Base-by-base conservation (phyloP, 768 basidiomycete genomes). In the Termitomyces sp. region DNA sequence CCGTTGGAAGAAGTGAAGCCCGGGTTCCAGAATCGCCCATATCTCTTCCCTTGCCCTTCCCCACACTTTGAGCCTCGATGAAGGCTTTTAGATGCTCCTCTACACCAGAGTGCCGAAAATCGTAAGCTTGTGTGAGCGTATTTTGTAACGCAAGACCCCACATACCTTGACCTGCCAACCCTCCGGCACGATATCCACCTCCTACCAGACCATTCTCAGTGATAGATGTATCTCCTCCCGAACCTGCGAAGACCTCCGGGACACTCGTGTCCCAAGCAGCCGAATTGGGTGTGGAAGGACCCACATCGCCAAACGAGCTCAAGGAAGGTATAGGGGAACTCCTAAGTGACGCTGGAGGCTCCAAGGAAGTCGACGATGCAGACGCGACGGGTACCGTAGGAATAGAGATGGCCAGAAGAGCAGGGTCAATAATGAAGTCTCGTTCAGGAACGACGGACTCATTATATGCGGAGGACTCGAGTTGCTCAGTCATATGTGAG, bases 241-340 rank as follows among this genome's bases (percentile, higher is more conserved):
- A 35, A 32, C 54, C 63, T 39, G 42, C 63, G 63, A 66, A 68
- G 9, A 79, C 65, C 48, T 76, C 76, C 7, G 76, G 76, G 40
- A 64, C 58, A 16, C 69, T 69, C 32, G 71, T 60, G 52, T 81
- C 77, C 74, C 74, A 79, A 12, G 44, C 64, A 2, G 74, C 71
- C 3, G 75, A 78, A 33, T 63, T 73, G 7, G 79, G 79, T 8
- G 79, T 79, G 20, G 69, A 61, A 2, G 77, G 78, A 39, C 69
- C 75, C 13, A 62, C 59, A 11, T 74, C 75, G n/a, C 71, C 71
- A 36, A 68, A 63, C 0, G 78, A 69, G 52, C 76, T 76, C 50
- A 70, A 67, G 1, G 75, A 78, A 22, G 67, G 66, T 32, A 69
- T 67, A 20, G 68, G 69, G 13, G 67, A 72, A 58, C 60, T 63